These are phyloP conservation scores for Paramecium octaurelia DNA, from an alignment of 73 alveolate species.

Conservation along the genomic window DNA sequence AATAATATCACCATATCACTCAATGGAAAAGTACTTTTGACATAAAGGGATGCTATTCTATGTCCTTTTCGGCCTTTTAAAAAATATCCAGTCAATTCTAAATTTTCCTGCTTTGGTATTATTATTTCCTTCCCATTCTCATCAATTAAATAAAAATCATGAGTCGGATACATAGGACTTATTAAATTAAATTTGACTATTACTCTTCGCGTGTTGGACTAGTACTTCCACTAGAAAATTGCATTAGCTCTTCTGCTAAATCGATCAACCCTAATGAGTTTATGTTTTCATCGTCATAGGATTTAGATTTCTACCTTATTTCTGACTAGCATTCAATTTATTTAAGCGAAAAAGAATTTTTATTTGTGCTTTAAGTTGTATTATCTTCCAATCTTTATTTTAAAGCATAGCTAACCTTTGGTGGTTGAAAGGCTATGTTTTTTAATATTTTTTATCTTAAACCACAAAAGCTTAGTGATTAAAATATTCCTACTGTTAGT, in stretches of 20 bases:
- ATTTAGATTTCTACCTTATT: not conserved
- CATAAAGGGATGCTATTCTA: not conserved
- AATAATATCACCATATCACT: constrained; percentile 56
- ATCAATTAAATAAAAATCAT: constrained; percentile 28
- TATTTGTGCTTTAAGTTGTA: not conserved
- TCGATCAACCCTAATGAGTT: not conserved
- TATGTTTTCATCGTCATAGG: constrained; percentile 26
- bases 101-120: not conserved
- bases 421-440: constrained; percentile 12
- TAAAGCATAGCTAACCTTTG: not conserved
- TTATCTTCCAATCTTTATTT: not conserved
- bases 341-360: not conserved
- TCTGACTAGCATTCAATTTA: not conserved
- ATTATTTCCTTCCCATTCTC: not conserved
- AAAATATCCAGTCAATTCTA: constrained; percentile 2
- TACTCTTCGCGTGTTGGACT: not conserved
- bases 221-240: not conserved
- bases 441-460: not conserved
- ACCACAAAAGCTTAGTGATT: constrained; percentile 26
- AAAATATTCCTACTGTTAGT: not conserved
- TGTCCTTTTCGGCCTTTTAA: not conserved
- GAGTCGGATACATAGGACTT: not conserved
- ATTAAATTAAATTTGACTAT: not conserved
- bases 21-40: not conserved
- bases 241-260: not conserved